Evolutionary conservation across 2,329 filamentous ascomycete species (phyloP), one percentile per base, ranked within the genome.

Genomic region (Paraconiothyrium sp.): DNA sequence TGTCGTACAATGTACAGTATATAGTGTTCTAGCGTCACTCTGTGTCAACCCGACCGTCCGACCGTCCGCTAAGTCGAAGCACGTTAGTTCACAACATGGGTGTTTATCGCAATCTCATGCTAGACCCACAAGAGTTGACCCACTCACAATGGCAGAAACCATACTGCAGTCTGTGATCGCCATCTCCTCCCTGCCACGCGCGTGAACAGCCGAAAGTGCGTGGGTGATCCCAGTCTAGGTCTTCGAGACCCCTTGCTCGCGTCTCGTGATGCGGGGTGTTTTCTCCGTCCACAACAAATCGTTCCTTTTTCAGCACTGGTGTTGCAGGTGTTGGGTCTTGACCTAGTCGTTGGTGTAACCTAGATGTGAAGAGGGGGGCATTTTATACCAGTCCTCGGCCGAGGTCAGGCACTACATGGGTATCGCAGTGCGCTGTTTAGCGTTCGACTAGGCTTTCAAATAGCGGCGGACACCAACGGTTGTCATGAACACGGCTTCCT

Each of bases 61-160:
- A 47, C 41, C 27, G 41, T 56, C 39, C 49, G 49, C 49, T 52
- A 35, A 35, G n/a, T 52, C 35, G 32, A 52, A 52, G 32, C 35
- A 37, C 24, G 46, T 48, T 48, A 48, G 46, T 6, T 32, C 46
- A 16, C 24, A 48, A 48, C 46, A 48, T 48, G 49, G 32, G 22
- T 52, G 16, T 24, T 39, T 20, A 39, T 52, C 37, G 49, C 20
- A 20, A 48, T 32, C 24, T n/a, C 24, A 48, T 1, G 13, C 24
- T 14, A 22, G 24, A 22, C n/a, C 22, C 46, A 32, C 30, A 48
- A 48, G 2, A 11, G 24, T 48, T 48, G 24, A 32, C 24, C 10
- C 24, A 32, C 16, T 3, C 24, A 32, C n/a, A 30, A n/a, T 3
- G 32, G 46, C 24, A 48, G 7, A 46, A 46, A 3, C 13, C 3